Evolutionary conservation across 2,329 filamentous ascomycete species (phyloP).

Genomic region (Gnomoniopsis smithogilvyi): DNA sequence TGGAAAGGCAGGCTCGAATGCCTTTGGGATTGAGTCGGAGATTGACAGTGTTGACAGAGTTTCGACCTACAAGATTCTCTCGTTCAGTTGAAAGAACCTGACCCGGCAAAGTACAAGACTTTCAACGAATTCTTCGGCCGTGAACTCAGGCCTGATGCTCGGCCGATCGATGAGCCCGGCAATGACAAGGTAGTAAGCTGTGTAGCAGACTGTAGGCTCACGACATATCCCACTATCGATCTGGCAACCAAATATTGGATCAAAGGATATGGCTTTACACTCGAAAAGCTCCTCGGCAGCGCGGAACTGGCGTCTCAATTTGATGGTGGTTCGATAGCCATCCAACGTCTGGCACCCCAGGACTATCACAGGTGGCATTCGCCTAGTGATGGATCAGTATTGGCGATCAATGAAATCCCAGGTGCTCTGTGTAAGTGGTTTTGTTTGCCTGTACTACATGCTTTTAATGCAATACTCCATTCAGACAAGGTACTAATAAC

Average conservation of each 20-base stretch:
- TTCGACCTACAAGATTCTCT: conserved; percentile 31
- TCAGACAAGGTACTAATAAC: too few relatives aligned
- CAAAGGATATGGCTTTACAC: conserved; percentile 32
- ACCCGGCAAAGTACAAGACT: conserved; percentile 33
- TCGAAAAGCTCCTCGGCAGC: conserved; percentile 35
- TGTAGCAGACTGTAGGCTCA: conserved; percentile 12
- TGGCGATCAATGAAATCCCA: conserved; percentile 34
- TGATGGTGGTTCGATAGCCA: conserved; percentile 33
- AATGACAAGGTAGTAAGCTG: conserved; percentile 18
- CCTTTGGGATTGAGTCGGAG: too few relatives aligned
- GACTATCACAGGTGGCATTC: conserved; percentile 44
- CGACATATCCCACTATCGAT: conserved; percentile 9
- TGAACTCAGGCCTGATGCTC: conserved; percentile 30
- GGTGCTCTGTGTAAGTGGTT: conserved; percentile 13
- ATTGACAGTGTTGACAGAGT: conserved; percentile 18
- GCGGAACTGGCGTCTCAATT: conserved; percentile 30
- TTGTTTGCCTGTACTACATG: too few relatives aligned
- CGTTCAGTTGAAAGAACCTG: conserved; percentile 31
- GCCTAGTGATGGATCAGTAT: conserved; percentile 36
- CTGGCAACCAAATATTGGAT: conserved; percentile 15
- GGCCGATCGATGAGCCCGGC: conserved; percentile 33
- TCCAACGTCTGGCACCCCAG: conserved; percentile 39
- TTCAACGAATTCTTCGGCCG: conserved; percentile 42
- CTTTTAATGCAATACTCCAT: too few relatives aligned
- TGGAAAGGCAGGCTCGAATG: too few relatives aligned